phyloP scores from a whole-genome alignment of 352 stramenopile genomes.

The Phytopythium kandeliae region DNA sequence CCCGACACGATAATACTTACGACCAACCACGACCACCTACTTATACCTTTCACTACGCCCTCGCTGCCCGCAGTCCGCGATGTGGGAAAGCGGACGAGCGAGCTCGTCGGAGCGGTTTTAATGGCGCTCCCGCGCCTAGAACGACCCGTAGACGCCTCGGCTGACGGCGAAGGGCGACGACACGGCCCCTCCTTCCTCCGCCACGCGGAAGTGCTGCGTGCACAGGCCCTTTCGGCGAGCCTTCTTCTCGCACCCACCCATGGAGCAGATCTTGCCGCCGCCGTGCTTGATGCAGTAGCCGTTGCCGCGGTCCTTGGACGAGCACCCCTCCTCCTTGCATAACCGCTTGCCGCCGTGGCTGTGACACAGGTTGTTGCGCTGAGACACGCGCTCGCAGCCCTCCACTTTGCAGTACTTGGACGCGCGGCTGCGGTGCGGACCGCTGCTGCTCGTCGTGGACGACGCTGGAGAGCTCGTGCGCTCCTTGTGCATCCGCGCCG shows the following conservation, averaged over 20 bases:
- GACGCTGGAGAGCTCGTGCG: conserved; percentile 12
- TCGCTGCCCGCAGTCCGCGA: no score
- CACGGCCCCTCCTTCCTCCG: conserved; percentile 21
- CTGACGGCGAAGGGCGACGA: not conserved
- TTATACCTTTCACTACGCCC: no score
- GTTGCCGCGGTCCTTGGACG: conserved; percentile 77
- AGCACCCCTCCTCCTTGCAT: conserved; percentile 75
- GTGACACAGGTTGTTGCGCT: conserved; percentile 82
- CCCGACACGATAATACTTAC: no score
- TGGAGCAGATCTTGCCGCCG: conserved; percentile 78
- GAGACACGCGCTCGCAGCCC: conserved; percentile 68
- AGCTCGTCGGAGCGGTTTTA: no score
- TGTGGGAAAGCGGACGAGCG: no score
- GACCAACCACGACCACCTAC: no score
- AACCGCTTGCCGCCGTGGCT: conserved; percentile 77
- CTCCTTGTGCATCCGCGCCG: conserved; percentile 7
- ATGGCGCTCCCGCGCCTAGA: not conserved
- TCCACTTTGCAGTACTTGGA: conserved; percentile 87
- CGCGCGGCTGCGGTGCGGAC: conserved; percentile 50
- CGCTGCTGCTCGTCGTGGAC: conserved; percentile 6
- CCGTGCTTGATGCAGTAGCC: conserved; percentile 82
- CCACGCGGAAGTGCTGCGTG: conserved; percentile 72
- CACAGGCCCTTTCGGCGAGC: conserved; percentile 75
- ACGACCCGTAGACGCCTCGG: conserved; percentile 3
- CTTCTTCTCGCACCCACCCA: conserved; percentile 75